Percentiles rank a stretch among this genome's conserved stretches.
Conservation (phyloP, 176 grass and related monocot species). For the Oryza meridionalis region DNA sequence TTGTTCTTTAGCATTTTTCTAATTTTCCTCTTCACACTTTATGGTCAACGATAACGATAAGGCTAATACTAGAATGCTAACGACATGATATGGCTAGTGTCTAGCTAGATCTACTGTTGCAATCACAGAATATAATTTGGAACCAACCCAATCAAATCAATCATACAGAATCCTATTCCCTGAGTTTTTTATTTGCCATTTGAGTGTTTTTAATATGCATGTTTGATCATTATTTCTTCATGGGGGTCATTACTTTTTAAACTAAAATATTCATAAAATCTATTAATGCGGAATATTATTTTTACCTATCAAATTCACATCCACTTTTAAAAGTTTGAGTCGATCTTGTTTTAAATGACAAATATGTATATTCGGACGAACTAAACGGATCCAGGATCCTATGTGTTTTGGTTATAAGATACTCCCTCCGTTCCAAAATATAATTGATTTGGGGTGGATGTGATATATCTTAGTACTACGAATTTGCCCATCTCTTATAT, state of each 20-base stretch:
- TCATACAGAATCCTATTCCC: not conserved
- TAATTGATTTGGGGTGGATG: too few relatives aligned
- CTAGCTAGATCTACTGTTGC: not conserved
- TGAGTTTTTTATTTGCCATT: not conserved
- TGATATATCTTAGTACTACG: too few relatives aligned
- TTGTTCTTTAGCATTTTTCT: not conserved
- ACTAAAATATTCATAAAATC: not conserved
- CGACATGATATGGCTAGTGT: not conserved
- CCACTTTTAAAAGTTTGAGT: not conserved
- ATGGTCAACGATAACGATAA: not conserved
- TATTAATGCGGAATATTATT: too few relatives aligned
- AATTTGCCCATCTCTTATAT: too few relatives aligned
- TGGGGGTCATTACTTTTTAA: not conserved
- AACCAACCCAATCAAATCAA: not conserved
- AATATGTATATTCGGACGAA: too few relatives aligned
- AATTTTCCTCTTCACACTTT: not conserved
- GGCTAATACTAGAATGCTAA: not conserved
- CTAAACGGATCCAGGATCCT: too few relatives aligned
- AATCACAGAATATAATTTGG: not conserved
- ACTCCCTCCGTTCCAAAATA: too few relatives aligned
- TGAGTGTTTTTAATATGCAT: not conserved
- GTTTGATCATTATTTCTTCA: not conserved
- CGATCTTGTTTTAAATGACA: too few relatives aligned
- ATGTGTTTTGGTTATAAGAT: too few relatives aligned
- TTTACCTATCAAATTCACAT: not conserved